phyloP scores from a whole-genome alignment of 2,329 filamentous ascomycete genomes.

The Apiospora rasikravindrae region DNA sequence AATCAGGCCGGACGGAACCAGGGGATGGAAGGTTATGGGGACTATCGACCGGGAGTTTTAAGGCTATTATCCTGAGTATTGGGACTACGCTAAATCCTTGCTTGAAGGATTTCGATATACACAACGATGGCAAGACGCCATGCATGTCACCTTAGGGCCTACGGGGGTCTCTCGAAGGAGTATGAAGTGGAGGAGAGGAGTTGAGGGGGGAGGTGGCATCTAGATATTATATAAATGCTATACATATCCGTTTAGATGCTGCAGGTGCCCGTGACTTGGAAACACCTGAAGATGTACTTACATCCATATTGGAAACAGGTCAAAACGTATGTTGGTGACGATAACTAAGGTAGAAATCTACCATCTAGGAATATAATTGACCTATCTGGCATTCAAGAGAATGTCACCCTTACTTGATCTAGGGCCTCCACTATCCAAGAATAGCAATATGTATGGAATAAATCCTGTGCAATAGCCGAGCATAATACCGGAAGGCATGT shows the following conservation, averaged over 20 bases:
- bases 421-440: background rate
- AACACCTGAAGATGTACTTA: too few species aligned
- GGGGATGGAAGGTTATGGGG: constrained; percentile 27
- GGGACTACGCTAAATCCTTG: constrained; percentile 36
- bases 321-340: too few species aligned
- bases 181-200: background rate
- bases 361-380: too few species aligned
- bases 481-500: background rate
- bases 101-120: constrained; percentile 28
- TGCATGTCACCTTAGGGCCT: background rate
- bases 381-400: too few species aligned
- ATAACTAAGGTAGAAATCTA: too few species aligned
- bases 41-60: constrained; percentile 39
- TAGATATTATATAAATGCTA: background rate
- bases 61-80: constrained; percentile 38
- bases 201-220: background rate
- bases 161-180: background rate
- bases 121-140: constrained; percentile 22
- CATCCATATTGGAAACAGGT: too few species aligned
- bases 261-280: too few species aligned
- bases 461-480: background rate
- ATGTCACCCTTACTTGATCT: background rate
- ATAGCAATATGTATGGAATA: background rate
- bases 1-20: background rate
- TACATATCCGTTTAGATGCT: too few species aligned